Percentiles rank a stretch among this genome's conserved stretches.
Conservation (phyloP, 1,139 yeast genomes). For the Taphrina populina region DNA sequence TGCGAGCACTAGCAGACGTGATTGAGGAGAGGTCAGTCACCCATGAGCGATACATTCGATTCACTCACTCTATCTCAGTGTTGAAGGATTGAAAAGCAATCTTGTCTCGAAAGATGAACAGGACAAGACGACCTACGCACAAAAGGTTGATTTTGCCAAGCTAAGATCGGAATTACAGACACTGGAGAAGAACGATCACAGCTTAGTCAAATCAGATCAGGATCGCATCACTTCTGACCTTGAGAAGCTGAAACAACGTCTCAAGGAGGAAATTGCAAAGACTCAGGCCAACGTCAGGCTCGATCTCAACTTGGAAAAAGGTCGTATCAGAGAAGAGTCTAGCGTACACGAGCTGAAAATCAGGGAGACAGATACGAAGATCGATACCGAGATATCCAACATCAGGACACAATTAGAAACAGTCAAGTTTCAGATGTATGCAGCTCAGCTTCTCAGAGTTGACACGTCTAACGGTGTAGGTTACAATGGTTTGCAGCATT, state of each 20-base stretch:
- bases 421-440: constrained; percentile 29
- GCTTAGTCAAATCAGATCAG: constrained; percentile 78
- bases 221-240: constrained; percentile 80
- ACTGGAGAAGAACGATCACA: constrained; percentile 82
- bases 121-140: constrained; percentile 76
- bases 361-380: constrained; percentile 90
- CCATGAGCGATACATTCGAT: constrained; percentile 65
- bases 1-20: constrained; percentile 70
- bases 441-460: background rate
- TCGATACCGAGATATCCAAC: constrained; percentile 91
- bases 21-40: constrained; percentile 56
- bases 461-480: constrained; percentile 1
- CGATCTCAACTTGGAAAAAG: constrained; percentile 89
- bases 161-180: constrained; percentile 86
- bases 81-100: constrained; percentile 22
- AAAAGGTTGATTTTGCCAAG: constrained; percentile 93
- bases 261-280: constrained; percentile 88
- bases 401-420: constrained; percentile 69
- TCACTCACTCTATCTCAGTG: constrained; percentile 2
- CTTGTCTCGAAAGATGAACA: constrained; percentile 35
- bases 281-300: constrained; percentile 86
- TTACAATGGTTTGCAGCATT: constrained; percentile 32
- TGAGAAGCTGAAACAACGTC: constrained; percentile 77
- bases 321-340: constrained; percentile 89
- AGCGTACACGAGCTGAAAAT: constrained; percentile 89